phyloP scores from a whole-genome alignment of 352 stramenopile species.

The Globisporangium paroecandrum region DNA sequence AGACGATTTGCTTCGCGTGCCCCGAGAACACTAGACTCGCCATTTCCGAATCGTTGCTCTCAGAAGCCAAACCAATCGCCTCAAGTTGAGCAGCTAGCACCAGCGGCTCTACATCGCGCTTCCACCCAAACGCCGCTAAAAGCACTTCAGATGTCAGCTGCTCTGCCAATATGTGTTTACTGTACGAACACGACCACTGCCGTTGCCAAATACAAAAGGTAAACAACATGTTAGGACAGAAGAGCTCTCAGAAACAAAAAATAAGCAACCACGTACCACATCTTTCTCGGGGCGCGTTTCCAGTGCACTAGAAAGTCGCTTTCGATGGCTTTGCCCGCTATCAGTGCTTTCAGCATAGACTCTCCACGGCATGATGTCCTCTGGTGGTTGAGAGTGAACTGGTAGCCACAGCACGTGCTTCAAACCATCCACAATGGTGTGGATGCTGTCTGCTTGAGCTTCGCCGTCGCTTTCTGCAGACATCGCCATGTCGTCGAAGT shows the following conservation, averaged over 20 bases:
- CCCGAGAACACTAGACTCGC: not conserved
- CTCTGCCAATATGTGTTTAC: slow-evolving; percentile 48
- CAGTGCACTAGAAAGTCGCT: slow-evolving; percentile 35
- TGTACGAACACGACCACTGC: slow-evolving; percentile 67
- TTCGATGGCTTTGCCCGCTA: not conserved
- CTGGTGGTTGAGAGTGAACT: slow-evolving; percentile 24
- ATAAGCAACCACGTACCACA: slow-evolving; percentile 35
- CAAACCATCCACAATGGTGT: slow-evolving; percentile 31
- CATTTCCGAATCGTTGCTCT: not conserved
- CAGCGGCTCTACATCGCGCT: slow-evolving; percentile 31
- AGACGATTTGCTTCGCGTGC: slow-evolving; percentile 24
- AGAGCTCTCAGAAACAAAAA: not conserved
- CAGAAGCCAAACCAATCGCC: slow-evolving; percentile 36
- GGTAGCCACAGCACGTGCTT: slow-evolving; percentile 42
- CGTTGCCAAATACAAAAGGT: not conserved
- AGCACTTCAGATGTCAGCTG: slow-evolving; percentile 54
- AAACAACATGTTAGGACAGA: slow-evolving; percentile 1
- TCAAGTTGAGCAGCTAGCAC: slow-evolving; percentile 53
- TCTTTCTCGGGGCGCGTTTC: slow-evolving; percentile 47
- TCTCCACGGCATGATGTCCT: slow-evolving; percentile 66
- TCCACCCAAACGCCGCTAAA: slow-evolving; percentile 54
- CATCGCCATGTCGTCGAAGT: slow-evolving; percentile 62
- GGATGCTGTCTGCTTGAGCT: slow-evolving; percentile 16
- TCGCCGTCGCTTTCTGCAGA: slow-evolving; percentile 12
- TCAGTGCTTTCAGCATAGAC: not conserved